A percentile compares a stretch with the other conserved stretches of the same genome.
phyloP scores from a whole-genome alignment of 805 yeast genomes.

The Starmerella stellata region DNA sequence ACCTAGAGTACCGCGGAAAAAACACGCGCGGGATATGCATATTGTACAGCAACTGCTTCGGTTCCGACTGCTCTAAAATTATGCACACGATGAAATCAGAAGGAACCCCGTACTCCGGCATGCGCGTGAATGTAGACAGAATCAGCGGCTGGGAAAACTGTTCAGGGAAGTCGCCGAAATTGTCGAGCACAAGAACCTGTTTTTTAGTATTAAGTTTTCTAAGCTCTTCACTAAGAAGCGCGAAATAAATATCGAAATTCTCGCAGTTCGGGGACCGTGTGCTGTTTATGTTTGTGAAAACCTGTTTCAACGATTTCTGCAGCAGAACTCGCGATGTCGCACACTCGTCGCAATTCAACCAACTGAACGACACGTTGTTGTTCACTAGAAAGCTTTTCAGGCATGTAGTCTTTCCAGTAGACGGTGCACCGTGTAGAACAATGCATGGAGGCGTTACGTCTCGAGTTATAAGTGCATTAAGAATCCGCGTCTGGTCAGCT shows the following conservation, averaged over 20 bases:
- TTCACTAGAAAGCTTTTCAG: constrained; percentile 23
- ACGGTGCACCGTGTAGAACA: constrained; percentile 32
- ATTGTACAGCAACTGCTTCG: constrained; percentile 26
- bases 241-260: constrained; percentile 28
- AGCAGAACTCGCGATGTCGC: constrained; percentile 31
- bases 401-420: constrained; percentile 32
- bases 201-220: constrained; percentile 22
- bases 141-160: constrained; percentile 23
- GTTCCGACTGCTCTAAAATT: constrained; percentile 30
- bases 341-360: constrained; percentile 33
- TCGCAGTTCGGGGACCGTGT: constrained; percentile 23
- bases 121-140: constrained; percentile 26
- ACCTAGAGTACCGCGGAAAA: constrained; percentile 28
- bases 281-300: constrained; percentile 19
- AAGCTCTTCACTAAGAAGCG: constrained; percentile 25
- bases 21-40: constrained; percentile 28
- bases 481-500: not conserved
- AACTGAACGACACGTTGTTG: constrained; percentile 18
- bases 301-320: constrained; percentile 29
- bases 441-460: constrained; percentile 23
- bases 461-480: too few species aligned
- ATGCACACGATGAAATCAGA: constrained; percentile 28
- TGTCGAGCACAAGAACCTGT: constrained; percentile 35
- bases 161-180: constrained; percentile 33
- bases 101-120: constrained; percentile 26